phyloP scores from a whole-genome alignment of 106 monocot species.

The Hemerocallis citrina region DNA sequence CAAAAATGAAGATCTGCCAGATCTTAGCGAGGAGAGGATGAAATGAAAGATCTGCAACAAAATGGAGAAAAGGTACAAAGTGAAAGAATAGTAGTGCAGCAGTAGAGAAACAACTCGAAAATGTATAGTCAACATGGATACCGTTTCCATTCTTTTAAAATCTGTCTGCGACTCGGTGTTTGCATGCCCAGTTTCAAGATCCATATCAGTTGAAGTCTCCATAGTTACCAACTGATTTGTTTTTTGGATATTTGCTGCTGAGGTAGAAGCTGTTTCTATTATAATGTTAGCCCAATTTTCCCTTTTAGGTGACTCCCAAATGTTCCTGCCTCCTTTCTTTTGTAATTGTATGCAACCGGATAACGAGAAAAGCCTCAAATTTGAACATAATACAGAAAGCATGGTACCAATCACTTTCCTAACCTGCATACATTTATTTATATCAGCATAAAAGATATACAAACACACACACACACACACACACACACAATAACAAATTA shows the following conservation, averaged over 20 bases:
- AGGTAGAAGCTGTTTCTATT: conserved; percentile 35
- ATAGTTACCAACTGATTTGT: conserved; percentile 35
- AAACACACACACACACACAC: too few relatives aligned
- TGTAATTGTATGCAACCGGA: neutral
- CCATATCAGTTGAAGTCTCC: conserved; percentile 15
- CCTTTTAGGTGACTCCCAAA: conserved; percentile 17
- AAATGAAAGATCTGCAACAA: conserved; percentile 75
- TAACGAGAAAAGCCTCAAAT: conserved; percentile 39
- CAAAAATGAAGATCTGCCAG: conserved; percentile 79
- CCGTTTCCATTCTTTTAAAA: conserved; percentile 77
- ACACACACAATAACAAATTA: too few relatives aligned
- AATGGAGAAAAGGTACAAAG: neutral
- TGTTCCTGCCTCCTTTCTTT: conserved; percentile 10
- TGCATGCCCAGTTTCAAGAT: conserved; percentile 26
- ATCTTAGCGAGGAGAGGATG: conserved; percentile 65
- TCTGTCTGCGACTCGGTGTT: conserved; percentile 36
- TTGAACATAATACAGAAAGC: conserved; percentile 66
- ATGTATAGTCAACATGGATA: conserved; percentile 15
- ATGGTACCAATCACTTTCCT: conserved; percentile 70
- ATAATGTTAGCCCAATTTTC: conserved; percentile 45
- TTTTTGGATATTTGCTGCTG: conserved; percentile 62
- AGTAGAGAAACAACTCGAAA: neutral
- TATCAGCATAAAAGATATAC: neutral
- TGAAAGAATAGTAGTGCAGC: conserved; percentile 1
- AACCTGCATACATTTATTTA: conserved; percentile 39